Evolutionary conservation across 257 asterid genomes (phyloP).

Genomic region (Gentiana macrophylla): DNA sequence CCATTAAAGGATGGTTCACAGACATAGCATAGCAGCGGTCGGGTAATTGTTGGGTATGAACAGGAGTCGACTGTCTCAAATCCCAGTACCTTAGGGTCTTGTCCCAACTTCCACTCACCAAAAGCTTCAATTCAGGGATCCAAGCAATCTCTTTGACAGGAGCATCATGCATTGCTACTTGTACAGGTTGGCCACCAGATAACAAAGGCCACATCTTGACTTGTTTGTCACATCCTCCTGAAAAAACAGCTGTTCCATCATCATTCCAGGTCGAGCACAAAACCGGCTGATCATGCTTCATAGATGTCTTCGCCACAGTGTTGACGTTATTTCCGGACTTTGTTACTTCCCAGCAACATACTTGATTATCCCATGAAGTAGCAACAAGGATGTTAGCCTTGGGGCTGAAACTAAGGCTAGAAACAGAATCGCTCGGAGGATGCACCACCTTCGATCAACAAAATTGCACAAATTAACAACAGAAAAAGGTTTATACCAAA

Average conservation of each 20-base stretch:
- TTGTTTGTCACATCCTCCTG: conserved; percentile 99
- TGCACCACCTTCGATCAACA: conserved; percentile 41
- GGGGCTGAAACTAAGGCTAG: conserved; percentile 84
- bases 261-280: conserved; percentile 94
- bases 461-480: conserved; percentile 1
- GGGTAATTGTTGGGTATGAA: conserved; percentile 84
- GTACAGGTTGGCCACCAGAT: conserved; percentile 69
- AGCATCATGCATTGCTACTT: conserved; percentile 91
- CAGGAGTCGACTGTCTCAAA: conserved; percentile 82
- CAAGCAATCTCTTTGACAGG: conserved; percentile 92
- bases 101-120: conserved; percentile 91
- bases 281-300: conserved; percentile 89
- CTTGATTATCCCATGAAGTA: conserved; percentile 98
- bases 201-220: conserved; percentile 94
- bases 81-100: conserved; percentile 98
- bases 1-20: conserved; percentile 88
- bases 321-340: conserved; percentile 49
- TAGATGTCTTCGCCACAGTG: conserved; percentile 70
- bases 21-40: conserved; percentile 95
- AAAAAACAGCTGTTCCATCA: conserved; percentile 89
- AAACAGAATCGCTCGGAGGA: conserved; percentile 77
- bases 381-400: conserved; percentile 72
- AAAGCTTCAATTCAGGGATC: conserved; percentile 83
- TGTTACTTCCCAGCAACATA: conserved; percentile 89
- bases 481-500: not conserved